Base-by-base conservation (phyloP, 805 yeast genomes). In the Wickerhamiella occidentalis region DNA sequence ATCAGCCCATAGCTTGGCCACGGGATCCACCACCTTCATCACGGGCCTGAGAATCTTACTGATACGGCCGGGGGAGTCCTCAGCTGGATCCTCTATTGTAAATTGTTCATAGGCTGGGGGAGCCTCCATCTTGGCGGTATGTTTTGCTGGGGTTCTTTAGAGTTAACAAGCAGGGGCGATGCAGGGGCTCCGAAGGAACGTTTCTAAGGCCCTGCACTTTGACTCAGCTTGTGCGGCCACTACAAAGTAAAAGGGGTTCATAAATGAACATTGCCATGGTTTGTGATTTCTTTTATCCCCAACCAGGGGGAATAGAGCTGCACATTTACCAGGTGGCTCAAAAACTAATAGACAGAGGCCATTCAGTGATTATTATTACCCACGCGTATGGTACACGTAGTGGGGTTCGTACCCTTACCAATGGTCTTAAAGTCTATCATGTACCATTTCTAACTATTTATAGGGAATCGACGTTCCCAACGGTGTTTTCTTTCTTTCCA, bases 201-300 rank as follows among this genome's bases (percentile, higher is more conserved):
- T 22, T 22, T 23, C 21, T 13, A 40, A 40, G 42, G 29, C 25
- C 9, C 28, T 18, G 26, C 17, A 12, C 4, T n/a, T 22, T 25
- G 33, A 26, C 45, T 17, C 45, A 17, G 33, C 45, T 15, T 23
- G 21, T n/a, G 30, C 23, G 26, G 42, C 45, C 26, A 6, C 26
- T 8, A 23, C 26, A 5, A 5, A 23, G 26, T 8, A 23, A 8
- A 23, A 23, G 8, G 26, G 26, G 8, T n/a, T 19, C 19, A 38
- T 17, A 11, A 11, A 54, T 58, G 59, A 48, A 59, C 36, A 56
- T 59, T 46, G 61, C 62, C 55, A 88, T 92, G 96, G 85, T 88
- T 3, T 84, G 94, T 40, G 99, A 92, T 66, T 92, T 87, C 71
- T 92, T 92, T 76, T 92, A 84, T 66, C 99, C 99, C 9, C 98